Percentiles rank a stretch among this genome's conserved stretches.
Conservation (phyloP, 208 protist genomes). For the Wallacemonas rigidus region DNA sequence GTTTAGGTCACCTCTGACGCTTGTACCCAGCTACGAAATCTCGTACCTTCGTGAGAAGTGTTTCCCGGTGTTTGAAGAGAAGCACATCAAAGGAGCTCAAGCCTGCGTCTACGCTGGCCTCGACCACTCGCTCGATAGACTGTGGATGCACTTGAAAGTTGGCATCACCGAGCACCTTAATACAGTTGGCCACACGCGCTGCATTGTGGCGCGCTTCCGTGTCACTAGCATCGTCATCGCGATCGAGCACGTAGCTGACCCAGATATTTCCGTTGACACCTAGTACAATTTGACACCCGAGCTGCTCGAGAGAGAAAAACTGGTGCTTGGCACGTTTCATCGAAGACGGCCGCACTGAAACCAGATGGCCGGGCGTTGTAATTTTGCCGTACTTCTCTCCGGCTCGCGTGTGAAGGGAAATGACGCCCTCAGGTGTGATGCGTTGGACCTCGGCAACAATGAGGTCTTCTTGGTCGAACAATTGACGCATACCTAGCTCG, state of each 20-base stretch:
- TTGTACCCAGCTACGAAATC: constrained; percentile 30
- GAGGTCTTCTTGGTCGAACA: constrained; percentile 96
- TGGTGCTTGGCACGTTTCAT: constrained; percentile 84
- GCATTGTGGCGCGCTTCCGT: constrained; percentile 42
- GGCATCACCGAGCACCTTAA: constrained; percentile 48
- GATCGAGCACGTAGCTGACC: constrained; percentile 31
- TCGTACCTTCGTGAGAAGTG: constrained; percentile 21
- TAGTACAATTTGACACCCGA: constrained; percentile 47
- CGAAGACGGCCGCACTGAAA: constrained; percentile 65
- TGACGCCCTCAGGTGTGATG: constrained; percentile 87
- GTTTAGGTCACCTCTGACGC: constrained; percentile 13
- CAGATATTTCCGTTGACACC: constrained; percentile 92
- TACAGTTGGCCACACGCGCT: constrained; percentile 75
- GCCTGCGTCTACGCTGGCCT: constrained; percentile 49
- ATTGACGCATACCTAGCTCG: constrained; percentile 94
- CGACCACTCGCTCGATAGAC: constrained; percentile 55
- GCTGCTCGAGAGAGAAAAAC: constrained; percentile 54
- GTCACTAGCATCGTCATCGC: constrained; percentile 12
- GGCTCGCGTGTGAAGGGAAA: constrained; percentile 94
- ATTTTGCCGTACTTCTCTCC: constrained; percentile 87
- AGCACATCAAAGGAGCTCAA: constrained; percentile 65
- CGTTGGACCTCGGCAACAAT: constrained; percentile 96
- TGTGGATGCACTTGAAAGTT: constrained; percentile 60
- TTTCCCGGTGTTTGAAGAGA: constrained; percentile 32
- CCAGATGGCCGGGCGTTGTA: constrained; percentile 49